Evolutionary conservation across 2,329 filamentous ascomycete species (phyloP).

Genomic region (Fusarium pininemorale): DNA sequence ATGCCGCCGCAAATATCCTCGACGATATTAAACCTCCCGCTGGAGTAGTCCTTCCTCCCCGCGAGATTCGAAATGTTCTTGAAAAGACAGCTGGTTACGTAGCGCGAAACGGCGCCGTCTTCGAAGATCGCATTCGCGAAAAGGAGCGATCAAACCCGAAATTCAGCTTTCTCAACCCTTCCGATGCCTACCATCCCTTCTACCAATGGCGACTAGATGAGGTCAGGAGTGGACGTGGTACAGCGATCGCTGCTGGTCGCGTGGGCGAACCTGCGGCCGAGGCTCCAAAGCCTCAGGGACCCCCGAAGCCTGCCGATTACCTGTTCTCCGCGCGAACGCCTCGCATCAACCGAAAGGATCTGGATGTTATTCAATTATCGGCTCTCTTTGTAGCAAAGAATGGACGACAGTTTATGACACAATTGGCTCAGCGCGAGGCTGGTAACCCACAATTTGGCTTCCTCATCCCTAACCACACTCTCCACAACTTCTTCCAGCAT

Average conservation of each 20-base stretch:
- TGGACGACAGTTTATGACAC: slow-evolving; percentile 90
- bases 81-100: slow-evolving; percentile 97
- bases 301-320: slow-evolving; percentile 85
- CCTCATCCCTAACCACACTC: slow-evolving; percentile 90
- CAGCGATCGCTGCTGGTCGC: slow-evolving; percentile 78
- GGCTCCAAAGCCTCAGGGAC: slow-evolving; percentile 77
- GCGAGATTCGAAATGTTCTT: slow-evolving; percentile 83
- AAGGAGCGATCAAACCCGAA: slow-evolving; percentile 88
- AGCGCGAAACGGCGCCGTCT: slow-evolving; percentile 71
- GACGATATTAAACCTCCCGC: slow-evolving; percentile 81
- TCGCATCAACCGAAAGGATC: slow-evolving; percentile 93
- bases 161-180: slow-evolving; percentile 83
- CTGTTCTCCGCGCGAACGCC: slow-evolving; percentile 97
- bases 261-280: slow-evolving; percentile 67
- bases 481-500: slow-evolving; percentile 94
- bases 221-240: slow-evolving; percentile 84
- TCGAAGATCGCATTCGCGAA: slow-evolving; percentile 85
- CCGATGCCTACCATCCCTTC: slow-evolving; percentile 86
- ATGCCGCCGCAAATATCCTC: slow-evolving; percentile 58
- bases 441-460: slow-evolving; percentile 97
- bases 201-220: slow-evolving; percentile 92
- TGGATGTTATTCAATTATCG: slow-evolving; percentile 78
- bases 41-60: slow-evolving; percentile 88
- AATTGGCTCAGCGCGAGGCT: slow-evolving; percentile 86
- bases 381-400: slow-evolving; percentile 94